A percentile compares a stretch with the other conserved stretches of the same genome.
Evolutionary conservation across 2,329 filamentous ascomycete genomes (phyloP).

Genomic region (Acephala macrosclerotiorum): DNA sequence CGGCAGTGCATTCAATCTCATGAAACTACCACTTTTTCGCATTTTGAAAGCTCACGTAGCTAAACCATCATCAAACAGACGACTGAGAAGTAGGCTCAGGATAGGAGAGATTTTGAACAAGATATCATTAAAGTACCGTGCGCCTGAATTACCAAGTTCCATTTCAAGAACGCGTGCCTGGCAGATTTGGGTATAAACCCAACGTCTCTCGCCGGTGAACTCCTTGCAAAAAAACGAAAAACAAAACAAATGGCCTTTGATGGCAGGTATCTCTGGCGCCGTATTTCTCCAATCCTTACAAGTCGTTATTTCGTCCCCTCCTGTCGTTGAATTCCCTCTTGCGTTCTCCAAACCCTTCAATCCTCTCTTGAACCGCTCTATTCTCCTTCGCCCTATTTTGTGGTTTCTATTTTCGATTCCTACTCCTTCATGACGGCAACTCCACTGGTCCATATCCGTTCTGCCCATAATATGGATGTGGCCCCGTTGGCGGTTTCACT

Average conservation of each 20-base stretch:
- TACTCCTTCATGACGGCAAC: not conserved
- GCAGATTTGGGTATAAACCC: conserved; percentile 2
- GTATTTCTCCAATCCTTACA: not conserved
- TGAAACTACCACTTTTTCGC: too few relatives aligned
- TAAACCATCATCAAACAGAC: too few relatives aligned
- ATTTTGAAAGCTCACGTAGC: too few relatives aligned
- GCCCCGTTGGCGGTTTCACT: not conserved
- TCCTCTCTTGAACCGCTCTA: not conserved
- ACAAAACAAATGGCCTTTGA: conserved; percentile 6
- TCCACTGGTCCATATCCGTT: not conserved
- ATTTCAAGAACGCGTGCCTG: not conserved
- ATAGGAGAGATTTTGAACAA: not conserved
- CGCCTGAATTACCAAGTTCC: not conserved
- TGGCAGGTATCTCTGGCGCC: conserved; percentile 8
- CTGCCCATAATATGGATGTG: conserved; percentile 7
- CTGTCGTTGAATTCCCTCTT: not conserved
- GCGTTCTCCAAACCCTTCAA: not conserved
- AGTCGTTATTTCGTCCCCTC: not conserved
- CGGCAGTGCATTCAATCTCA: too few relatives aligned
- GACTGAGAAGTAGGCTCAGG: too few relatives aligned
- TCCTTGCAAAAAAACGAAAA: not conserved
- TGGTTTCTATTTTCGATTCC: too few relatives aligned
- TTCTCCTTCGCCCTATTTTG: too few relatives aligned
- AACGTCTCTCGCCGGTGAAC: not conserved
- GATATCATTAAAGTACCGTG: not conserved